Conservation (phyloP, 176 grass and related monocot genomes). For the Thinopyrum elongatum region DNA sequence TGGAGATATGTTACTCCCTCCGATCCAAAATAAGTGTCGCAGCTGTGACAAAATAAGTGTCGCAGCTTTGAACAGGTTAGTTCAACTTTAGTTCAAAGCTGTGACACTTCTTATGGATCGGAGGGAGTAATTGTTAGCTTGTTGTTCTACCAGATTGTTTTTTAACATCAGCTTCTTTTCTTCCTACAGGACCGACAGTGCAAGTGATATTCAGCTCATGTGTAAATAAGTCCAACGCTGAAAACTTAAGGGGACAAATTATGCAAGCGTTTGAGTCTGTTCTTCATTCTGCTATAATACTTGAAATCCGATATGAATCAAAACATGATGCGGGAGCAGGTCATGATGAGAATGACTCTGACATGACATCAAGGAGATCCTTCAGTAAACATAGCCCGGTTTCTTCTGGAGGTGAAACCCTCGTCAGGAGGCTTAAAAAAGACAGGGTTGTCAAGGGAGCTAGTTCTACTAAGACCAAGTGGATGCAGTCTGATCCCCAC, state of each 20-base stretch:
- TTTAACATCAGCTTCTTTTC: slow-evolving; percentile 32
- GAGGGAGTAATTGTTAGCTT: background rate
- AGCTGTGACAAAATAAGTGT: too few relatives aligned
- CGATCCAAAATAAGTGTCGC: too few relatives aligned
- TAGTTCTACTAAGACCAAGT: slow-evolving; percentile 50
- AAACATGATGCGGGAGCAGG: slow-evolving; percentile 29
- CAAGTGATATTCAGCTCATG: slow-evolving; percentile 74
- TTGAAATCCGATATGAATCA: slow-evolving; percentile 86
- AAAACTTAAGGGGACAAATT: slow-evolving; percentile 79
- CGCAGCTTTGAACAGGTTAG: too few relatives aligned
- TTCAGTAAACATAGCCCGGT: slow-evolving; percentile 56
- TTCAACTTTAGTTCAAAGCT: too few relatives aligned
- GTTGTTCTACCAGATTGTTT: slow-evolving; percentile 4
- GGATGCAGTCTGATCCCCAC: slow-evolving; percentile 74
- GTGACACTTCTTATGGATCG: too few relatives aligned
- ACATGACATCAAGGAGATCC: slow-evolving; percentile 45
- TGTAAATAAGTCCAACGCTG: slow-evolving; percentile 77
- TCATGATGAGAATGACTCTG: slow-evolving; percentile 43
- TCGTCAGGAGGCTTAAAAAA: slow-evolving; percentile 43
- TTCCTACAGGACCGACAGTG: slow-evolving; percentile 73
- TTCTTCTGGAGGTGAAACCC: slow-evolving; percentile 61
- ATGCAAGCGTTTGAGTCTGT: slow-evolving; percentile 92
- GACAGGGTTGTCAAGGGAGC: slow-evolving; percentile 46
- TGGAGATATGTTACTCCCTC: background rate
- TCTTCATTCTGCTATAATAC: slow-evolving; percentile 73